These are phyloP conservation scores for Suillus lakei DNA, from an alignment of 768 basidiomycete genomes.

Conservation along the genomic window DNA sequence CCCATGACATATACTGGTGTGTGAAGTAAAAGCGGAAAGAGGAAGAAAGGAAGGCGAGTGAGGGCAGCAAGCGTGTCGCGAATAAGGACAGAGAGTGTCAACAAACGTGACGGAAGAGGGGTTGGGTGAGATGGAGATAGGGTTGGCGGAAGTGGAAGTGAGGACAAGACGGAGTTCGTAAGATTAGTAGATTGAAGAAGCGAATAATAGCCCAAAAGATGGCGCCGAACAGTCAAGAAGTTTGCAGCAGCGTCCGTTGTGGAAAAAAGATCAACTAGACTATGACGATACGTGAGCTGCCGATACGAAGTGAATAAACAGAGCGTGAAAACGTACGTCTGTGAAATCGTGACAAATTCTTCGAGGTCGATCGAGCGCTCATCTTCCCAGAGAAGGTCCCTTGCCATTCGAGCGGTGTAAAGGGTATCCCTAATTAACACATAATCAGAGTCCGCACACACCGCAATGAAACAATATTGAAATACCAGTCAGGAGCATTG, in stretches of 20 bases:
- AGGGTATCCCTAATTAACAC: conserved; percentile 76
- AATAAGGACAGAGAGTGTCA: conserved; percentile 77
- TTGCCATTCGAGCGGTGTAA: conserved; percentile 89
- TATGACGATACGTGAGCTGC: conserved; percentile 39
- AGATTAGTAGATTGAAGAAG: conserved; percentile 81
- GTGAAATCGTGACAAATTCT: conserved; percentile 83
- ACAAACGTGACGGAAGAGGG: conserved; percentile 78
- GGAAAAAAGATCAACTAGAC: conserved; percentile 88
- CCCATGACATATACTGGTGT: conserved; percentile 86
- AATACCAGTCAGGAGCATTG: conserved; percentile 93
- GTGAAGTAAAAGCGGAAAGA: conserved; percentile 83
- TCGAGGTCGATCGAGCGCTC: conserved; percentile 77
- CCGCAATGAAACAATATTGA: conserved; percentile 29
- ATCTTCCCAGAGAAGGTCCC: conserved; percentile 90
- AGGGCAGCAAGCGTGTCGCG: conserved; percentile 76
- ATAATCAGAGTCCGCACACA: conserved; percentile 22
- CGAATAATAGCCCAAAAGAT: conserved; percentile 87
- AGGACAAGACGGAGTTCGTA: conserved; percentile 83
- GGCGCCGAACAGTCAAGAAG: conserved; percentile 63
- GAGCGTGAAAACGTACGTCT: conserved; percentile 69
- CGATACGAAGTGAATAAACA: conserved; percentile 9
- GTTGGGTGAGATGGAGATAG: conserved; percentile 80
- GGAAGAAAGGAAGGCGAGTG: conserved; percentile 85
- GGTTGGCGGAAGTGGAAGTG: conserved; percentile 81
- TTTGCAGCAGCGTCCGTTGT: conserved; percentile 64